Evolutionary conservation across 2,329 filamentous ascomycete species (phyloP), one percentile per base, ranked within the genome.

Genomic region (Botrytis hyacinthi): DNA sequence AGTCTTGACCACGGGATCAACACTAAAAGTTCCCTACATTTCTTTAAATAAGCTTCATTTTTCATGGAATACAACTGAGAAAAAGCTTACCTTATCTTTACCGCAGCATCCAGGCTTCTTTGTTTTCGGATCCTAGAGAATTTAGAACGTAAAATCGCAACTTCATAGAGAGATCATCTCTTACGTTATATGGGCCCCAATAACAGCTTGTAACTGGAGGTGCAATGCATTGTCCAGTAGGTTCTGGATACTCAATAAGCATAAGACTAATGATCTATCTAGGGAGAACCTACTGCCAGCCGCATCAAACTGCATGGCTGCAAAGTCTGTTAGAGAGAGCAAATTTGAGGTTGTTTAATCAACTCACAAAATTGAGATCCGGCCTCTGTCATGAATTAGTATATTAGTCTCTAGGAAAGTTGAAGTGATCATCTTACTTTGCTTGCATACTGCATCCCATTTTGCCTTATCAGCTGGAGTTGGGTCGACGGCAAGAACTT

Each of bases 361-460:
- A 32, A 69, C 66, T 57, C 35, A 69, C 66, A 69, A 26, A 69
- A 69, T 26, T 69, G 66, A 22, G 48, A n/a, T 57, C 66, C 66
- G 22, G 48, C 66, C 48, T 69, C 66, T 69, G 48, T 26, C 9
- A 8, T 3, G 20, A 26, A 26, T 69, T 69, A 69, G 66, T 37
- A 57, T 57, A 10, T 42, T 3, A 32, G 10, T 42, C 3, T 6
- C 14, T 59, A 2, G 7, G 18, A 57, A 54, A 10, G 2, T 32
- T 29, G n/a, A 26, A n/a, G n/a, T 32, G 16, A 44, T 22, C 10
- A 42, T 42, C 66, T 69, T 57, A 69, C 66, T 69, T 42, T 59
- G 48, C n/a, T 69, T 69, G 48, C 66, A 69, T 16, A 69, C 48
- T 3, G 66, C 66, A 42, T 69, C 48, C 66, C 66, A 69, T 42